A percentile compares a stretch with the other conserved stretches of the same genome.
These are phyloP conservation scores for Phytophthora cactorum DNA, from an alignment of 352 stramenopile genomes.

Conservation along the genomic window DNA sequence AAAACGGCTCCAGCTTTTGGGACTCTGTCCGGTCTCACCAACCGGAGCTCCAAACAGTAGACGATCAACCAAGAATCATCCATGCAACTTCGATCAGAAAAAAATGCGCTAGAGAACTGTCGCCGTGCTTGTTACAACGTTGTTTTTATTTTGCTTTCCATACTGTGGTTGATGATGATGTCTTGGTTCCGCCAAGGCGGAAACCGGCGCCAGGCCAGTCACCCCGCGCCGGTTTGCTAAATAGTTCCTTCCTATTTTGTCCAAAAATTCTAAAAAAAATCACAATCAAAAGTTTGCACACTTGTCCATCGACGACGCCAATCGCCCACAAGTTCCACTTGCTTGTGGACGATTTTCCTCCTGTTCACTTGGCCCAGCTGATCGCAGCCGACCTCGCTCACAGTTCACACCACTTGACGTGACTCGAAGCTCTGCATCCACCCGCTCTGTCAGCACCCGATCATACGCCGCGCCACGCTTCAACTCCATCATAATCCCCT, in stretches of 20 bases:
- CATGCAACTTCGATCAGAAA: not conserved
- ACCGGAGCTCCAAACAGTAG: constrained; percentile 1
- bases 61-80: not conserved
- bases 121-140: constrained; percentile 32
- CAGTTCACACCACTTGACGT: constrained; percentile 33
- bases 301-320: constrained; percentile 38
- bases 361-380: not conserved
- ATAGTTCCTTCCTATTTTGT: constrained; percentile 59
- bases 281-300: constrained; percentile 50
- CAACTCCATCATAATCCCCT: constrained; percentile 36
- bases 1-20: not conserved
- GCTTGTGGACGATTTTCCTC: constrained; percentile 35
- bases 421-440: constrained; percentile 31
- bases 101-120: constrained; percentile 13
- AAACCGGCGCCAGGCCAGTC: constrained; percentile 24
- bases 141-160: constrained; percentile 41
- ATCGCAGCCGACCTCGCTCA: not conserved
- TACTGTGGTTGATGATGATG: constrained; percentile 29
- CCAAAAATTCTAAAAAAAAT: constrained; percentile 55
- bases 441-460: constrained; percentile 18
- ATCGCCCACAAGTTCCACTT: constrained; percentile 54
- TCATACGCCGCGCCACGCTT: constrained; percentile 17
- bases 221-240: constrained; percentile 33
- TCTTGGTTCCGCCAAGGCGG: constrained; percentile 31
- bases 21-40: not conserved